Percentiles rank a stretch among this genome's conserved stretches.
Conservation (phyloP, 257 asterid species). For the Cruciata laevipes region DNA sequence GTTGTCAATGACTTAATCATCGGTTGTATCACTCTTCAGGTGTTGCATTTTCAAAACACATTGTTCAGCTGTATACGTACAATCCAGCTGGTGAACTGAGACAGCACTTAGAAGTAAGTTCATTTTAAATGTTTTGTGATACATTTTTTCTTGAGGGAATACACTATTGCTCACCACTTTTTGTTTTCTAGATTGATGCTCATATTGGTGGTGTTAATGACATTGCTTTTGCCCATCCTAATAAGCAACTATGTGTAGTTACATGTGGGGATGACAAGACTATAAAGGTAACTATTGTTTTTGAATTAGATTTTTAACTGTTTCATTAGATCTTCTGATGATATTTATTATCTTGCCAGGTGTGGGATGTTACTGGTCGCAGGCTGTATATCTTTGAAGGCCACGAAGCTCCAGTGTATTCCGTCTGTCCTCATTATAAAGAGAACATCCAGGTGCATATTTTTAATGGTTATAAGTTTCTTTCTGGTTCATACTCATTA, state of each 20-base stretch:
- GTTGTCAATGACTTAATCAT: conserved; percentile 5
- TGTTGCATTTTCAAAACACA: conserved; percentile 88
- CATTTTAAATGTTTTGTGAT: conserved; percentile 5
- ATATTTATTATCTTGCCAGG: conserved; percentile 29
- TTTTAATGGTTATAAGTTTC: neutral
- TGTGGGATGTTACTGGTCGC: conserved; percentile 84
- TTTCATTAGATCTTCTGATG: conserved; percentile 13
- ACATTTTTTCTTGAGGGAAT: neutral
- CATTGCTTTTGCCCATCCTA: conserved; percentile 88
- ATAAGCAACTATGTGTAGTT: conserved; percentile 81
- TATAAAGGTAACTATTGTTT: conserved; percentile 49
- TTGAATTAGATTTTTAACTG: neutral
- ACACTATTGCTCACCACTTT: conserved; percentile 10
- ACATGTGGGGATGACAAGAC: conserved; percentile 96
- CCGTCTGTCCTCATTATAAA: conserved; percentile 87
- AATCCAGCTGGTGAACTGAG: conserved; percentile 74
- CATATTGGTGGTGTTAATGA: conserved; percentile 91
- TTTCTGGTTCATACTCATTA: neutral
- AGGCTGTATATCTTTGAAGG: conserved; percentile 77
- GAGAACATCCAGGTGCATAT: conserved; percentile 73
- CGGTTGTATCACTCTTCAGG: conserved; percentile 37
- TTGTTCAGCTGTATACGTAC: conserved; percentile 83
- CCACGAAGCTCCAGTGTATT: conserved; percentile 88
- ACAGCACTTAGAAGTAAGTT: conserved; percentile 74
- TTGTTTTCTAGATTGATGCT: conserved; percentile 67